These are phyloP conservation scores for Lentinus brumalis DNA, from an alignment of 768 basidiomycete genomes.

Conservation along the genomic window DNA sequence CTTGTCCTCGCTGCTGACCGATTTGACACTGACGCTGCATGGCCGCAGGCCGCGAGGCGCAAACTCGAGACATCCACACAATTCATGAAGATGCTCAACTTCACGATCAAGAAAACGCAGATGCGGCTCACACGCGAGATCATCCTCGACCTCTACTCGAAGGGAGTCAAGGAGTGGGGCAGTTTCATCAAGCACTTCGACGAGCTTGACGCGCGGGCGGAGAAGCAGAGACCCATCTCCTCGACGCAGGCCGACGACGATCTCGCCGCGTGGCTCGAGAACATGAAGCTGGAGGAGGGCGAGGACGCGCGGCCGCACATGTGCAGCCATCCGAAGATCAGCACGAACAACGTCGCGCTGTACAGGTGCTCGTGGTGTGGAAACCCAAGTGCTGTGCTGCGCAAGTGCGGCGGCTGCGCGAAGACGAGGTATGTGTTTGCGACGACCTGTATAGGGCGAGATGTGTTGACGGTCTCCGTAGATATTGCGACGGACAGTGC, in stretches of 20 bases:
- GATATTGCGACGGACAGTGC: constrained; percentile 48
- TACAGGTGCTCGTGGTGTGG: constrained; percentile 67
- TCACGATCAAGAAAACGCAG: constrained; percentile 50
- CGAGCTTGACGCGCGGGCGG: constrained; percentile 30
- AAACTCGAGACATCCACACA: constrained; percentile 56
- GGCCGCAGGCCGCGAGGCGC: constrained; percentile 34
- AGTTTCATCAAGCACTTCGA: constrained; percentile 41
- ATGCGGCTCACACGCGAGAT: constrained; percentile 54
- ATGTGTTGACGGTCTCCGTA: constrained; percentile 15
- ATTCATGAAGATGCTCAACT: constrained; percentile 48
- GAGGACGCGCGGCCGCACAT: constrained; percentile 31
- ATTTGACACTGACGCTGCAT: constrained; percentile 1
- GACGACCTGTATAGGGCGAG: neutral
- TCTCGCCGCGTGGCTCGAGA: constrained; percentile 58
- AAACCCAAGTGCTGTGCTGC: constrained; percentile 59
- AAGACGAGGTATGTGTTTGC: constrained; percentile 38
- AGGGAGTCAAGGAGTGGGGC: constrained; percentile 50
- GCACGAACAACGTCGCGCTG: constrained; percentile 49
- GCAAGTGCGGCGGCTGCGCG: constrained; percentile 51
- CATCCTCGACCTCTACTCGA: constrained; percentile 48
- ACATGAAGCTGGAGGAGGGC: constrained; percentile 40
- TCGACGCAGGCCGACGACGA: constrained; percentile 54
- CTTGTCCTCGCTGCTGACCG: neutral
- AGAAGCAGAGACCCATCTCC: constrained; percentile 31
- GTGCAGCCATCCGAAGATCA: constrained; percentile 47